phyloP scores from a whole-genome alignment of 805 yeast species.

The Sungouiozyma intestinalis region DNA sequence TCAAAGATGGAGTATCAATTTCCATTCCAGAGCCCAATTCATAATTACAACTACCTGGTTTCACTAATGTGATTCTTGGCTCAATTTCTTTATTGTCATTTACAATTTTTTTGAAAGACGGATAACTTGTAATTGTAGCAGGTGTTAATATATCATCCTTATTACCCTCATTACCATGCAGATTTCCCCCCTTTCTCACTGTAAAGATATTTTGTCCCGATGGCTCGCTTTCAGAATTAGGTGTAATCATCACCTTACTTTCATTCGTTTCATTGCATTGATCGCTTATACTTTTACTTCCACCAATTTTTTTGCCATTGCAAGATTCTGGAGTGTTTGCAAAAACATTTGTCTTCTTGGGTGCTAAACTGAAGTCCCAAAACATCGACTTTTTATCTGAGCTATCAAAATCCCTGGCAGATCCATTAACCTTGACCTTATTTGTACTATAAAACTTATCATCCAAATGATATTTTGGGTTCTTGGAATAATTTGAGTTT shows the following conservation, averaged over 20 bases:
- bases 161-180: neutral
- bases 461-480: slow-evolving; percentile 32
- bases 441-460: slow-evolving; percentile 18
- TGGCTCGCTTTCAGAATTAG: neutral
- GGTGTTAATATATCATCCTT: slow-evolving; percentile 11
- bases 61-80: neutral
- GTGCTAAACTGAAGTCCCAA: slow-evolving; percentile 9
- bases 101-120: slow-evolving; percentile 11
- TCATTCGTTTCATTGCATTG: neutral
- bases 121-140: slow-evolving; percentile 10
- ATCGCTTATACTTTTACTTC: neutral
- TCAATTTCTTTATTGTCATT: neutral
- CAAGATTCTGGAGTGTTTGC: neutral
- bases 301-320: neutral
- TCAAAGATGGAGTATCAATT: slow-evolving; percentile 9
- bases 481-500: slow-evolving; percentile 12
- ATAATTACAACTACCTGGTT: slow-evolving; percentile 1
- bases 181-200: neutral
- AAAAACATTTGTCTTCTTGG: neutral
- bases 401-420: slow-evolving; percentile 2
- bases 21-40: slow-evolving; percentile 16
- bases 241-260: neutral
- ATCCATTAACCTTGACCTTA: neutral
- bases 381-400: slow-evolving; percentile 8
- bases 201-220: neutral